A percentile compares a stretch with the other conserved stretches of the same genome.
phyloP scores from a whole-genome alignment of 1,284 basidiomycete species.

The Stygiomarasmius scandens region DNA sequence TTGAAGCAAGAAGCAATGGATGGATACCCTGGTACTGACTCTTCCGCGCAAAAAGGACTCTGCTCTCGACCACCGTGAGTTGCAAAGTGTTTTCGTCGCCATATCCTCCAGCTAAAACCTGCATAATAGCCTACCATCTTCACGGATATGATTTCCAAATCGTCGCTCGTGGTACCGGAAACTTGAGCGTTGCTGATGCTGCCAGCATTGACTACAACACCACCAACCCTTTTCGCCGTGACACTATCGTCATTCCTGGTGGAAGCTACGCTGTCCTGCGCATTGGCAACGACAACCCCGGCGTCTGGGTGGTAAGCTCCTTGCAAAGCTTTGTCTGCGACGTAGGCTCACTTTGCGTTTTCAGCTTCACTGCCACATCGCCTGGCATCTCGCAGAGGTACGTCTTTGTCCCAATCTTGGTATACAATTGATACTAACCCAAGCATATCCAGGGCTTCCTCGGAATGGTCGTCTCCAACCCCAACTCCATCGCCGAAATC shows the following conservation, averaged over 20 bases:
- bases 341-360: too few relatives aligned
- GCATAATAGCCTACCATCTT: neutral
- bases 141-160: slow-evolving; percentile 1
- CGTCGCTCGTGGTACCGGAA: neutral
- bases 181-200: neutral
- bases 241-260: neutral
- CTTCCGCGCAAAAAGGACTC: neutral
- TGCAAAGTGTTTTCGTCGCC: neutral
- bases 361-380: neutral
- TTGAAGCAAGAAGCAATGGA: too few relatives aligned
- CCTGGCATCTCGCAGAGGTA: neutral
- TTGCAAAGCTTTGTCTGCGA: too few relatives aligned
- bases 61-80: neutral
- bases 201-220: neutral
- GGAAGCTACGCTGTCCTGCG: neutral
- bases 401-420: too few relatives aligned
- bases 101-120: neutral
- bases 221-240: neutral
- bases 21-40: too few relatives aligned
- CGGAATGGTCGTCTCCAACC: neutral
- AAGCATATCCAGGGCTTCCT: neutral
- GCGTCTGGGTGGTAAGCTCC: neutral
- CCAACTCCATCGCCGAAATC: neutral
- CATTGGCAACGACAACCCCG: neutral
- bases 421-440: too few relatives aligned